Conservation (phyloP, 2,329 filamentous ascomycete genomes). For the Cordyceps pruinosa region DNA sequence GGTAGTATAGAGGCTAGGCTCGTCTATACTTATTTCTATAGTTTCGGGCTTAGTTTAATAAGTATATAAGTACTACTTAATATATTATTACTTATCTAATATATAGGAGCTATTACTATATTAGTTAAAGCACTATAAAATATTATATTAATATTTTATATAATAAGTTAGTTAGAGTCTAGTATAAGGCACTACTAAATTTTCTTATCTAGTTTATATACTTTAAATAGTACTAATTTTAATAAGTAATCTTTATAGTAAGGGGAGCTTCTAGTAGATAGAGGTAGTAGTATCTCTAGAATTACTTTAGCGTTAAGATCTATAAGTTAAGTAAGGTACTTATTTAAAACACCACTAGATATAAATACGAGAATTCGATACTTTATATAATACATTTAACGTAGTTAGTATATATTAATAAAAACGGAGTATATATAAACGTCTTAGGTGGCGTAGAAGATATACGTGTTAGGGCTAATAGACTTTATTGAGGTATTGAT, state of each 20-base stretch:
- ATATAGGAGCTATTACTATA: slow-evolving; percentile 14
- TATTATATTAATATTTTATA: slow-evolving; percentile 14
- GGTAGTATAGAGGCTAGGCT: slow-evolving; percentile 4
- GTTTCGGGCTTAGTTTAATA: slow-evolving; percentile 10
- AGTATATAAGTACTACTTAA: slow-evolving; percentile 18
- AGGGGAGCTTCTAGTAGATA: neutral
- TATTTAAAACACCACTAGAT: slow-evolving; percentile 12
- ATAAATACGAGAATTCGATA: slow-evolving; percentile 15
- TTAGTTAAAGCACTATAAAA: slow-evolving; percentile 13
- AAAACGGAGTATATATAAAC: slow-evolving; percentile 16
- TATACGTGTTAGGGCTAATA: slow-evolving; percentile 13
- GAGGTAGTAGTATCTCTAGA: slow-evolving; percentile 12
- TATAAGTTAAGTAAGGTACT: slow-evolving; percentile 5
- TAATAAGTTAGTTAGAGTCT: slow-evolving; percentile 17
- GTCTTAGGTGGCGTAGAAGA: slow-evolving; percentile 18
- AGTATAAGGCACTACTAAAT: slow-evolving; percentile 13
- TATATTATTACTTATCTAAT: slow-evolving; percentile 14
- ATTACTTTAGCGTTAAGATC: slow-evolving; percentile 13
- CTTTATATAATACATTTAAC: slow-evolving; percentile 2
- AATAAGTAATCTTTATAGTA: slow-evolving; percentile 17
- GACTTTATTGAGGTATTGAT: neutral
- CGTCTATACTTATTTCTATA: slow-evolving; percentile 12
- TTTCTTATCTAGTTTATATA: slow-evolving; percentile 14
- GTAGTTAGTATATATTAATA: slow-evolving; percentile 15
- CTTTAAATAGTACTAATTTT: slow-evolving; percentile 15